Evolutionary conservation across 768 basidiomycete genomes (phyloP).

Genomic region (Amanita thiersii): DNA sequence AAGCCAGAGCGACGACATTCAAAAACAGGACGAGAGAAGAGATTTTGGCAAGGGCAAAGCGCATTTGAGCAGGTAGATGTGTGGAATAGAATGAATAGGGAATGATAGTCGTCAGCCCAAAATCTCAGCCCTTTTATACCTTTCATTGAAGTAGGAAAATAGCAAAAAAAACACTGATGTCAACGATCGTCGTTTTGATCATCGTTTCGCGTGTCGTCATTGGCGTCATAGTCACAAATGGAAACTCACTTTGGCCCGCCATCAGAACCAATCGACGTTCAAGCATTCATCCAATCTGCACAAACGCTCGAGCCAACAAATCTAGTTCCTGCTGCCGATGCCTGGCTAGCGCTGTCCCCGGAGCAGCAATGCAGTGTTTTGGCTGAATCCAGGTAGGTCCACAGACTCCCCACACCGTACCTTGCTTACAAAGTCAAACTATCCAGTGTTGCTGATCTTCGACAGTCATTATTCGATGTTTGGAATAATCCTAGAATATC

Average conservation of each 20-base stretch:
- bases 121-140: constrained; percentile 8
- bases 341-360: neutral
- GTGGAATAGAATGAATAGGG: constrained; percentile 1
- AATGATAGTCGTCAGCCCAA: neutral
- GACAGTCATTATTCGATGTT: constrained; percentile 30
- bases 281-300: constrained; percentile 32
- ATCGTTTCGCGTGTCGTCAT: neutral
- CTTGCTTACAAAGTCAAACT: neutral
- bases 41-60: constrained; percentile 6
- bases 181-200: neutral
- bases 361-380: constrained; percentile 16
- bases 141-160: no score
- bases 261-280: constrained; percentile 45
- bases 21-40: constrained; percentile 13
- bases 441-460: constrained; percentile 46
- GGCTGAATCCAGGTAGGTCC: constrained; percentile 35
- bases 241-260: constrained; percentile 60
- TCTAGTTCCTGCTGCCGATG: neutral
- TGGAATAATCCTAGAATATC: constrained; percentile 52
- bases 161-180: no score
- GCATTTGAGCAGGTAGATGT: constrained; percentile 5
- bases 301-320: constrained; percentile 9
- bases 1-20: constrained; percentile 12
- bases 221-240: constrained; percentile 11
- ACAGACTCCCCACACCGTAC: neutral